Evolutionary conservation across 257 asterid genomes (phyloP).

Genomic region (Nicotiana benthamiana): DNA sequence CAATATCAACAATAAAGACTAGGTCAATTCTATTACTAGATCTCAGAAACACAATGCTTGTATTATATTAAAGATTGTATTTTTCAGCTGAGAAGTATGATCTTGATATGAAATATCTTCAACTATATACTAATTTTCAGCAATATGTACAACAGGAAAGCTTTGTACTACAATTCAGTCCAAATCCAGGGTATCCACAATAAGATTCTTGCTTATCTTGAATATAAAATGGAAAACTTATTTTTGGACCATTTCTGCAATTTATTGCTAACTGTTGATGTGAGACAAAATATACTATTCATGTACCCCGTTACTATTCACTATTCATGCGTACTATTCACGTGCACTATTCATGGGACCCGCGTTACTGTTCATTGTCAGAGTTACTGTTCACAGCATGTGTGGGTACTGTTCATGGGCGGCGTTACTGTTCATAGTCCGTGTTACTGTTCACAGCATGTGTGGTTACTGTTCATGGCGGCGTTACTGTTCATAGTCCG

Average conservation of each 20-base stretch:
- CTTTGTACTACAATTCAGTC: slow-evolving; percentile 24
- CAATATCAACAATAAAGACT: no score
- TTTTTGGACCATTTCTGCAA: slow-evolving; percentile 33
- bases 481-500: no score
- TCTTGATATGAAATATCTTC: slow-evolving; percentile 22
- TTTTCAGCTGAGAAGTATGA: slow-evolving; percentile 15
- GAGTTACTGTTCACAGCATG: no score
- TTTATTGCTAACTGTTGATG: slow-evolving; percentile 27
- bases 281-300: no score
- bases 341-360: no score
- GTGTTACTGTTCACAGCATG: no score
- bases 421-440: no score
- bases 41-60: slow-evolving; percentile 18
- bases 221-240: slow-evolving; percentile 53
- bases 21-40: background rate
- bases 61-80: slow-evolving; percentile 7
- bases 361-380: no score
- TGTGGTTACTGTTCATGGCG: no score
- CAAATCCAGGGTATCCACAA: slow-evolving; percentile 44
- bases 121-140: slow-evolving; percentile 22
- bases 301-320: no score
- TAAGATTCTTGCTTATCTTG: slow-evolving; percentile 21
- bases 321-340: no score
- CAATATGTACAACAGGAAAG: slow-evolving; percentile 21
- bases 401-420: no score